phyloP scores from a whole-genome alignment of 352 stramenopile genomes.

The Phytophthora sp. region DNA sequence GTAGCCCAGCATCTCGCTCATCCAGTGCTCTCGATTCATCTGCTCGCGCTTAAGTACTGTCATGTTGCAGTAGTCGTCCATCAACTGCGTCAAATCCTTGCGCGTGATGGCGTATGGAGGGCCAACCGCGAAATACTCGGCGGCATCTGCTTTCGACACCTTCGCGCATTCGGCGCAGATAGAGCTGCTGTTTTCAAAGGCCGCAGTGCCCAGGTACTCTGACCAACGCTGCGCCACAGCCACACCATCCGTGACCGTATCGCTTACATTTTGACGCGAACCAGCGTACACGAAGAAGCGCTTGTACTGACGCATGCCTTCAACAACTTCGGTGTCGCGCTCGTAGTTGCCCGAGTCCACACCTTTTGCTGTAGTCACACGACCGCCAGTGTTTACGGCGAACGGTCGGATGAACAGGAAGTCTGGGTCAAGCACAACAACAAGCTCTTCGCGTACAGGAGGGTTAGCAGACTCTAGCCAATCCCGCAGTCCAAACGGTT shows the following conservation, averaged over 20 bases:
- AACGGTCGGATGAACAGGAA: conserved; percentile 80
- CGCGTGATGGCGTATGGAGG: conserved; percentile 67
- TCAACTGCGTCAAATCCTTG: conserved; percentile 51
- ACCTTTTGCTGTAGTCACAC: conserved; percentile 55
- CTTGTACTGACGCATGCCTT: conserved; percentile 84
- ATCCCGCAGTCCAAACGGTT: conserved; percentile 73
- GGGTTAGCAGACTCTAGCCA: conserved; percentile 75
- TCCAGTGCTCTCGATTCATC: conserved; percentile 41
- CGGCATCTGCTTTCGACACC: conserved; percentile 45
- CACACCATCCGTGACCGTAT: conserved; percentile 49
- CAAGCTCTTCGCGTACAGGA: conserved; percentile 51
- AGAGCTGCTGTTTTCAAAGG: conserved; percentile 50
- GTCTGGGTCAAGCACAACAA: conserved; percentile 74
- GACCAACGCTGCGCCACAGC: conserved; percentile 65
- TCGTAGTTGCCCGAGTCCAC: conserved; percentile 71
- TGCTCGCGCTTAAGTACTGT: conserved; percentile 51
- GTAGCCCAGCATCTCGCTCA: conserved; percentile 70
- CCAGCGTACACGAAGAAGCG: conserved; percentile 83
- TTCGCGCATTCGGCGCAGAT: conserved; percentile 63
- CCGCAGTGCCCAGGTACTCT: conserved; percentile 37
- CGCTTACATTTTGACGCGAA: conserved; percentile 46
- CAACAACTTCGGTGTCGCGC: conserved; percentile 64
- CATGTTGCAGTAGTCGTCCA: conserved; percentile 79
- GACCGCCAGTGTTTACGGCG: conserved; percentile 59
- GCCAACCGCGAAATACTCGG: conserved; percentile 61